Conservation (phyloP, 108 stramenopile genomes). For the Cyclotella cryptica region DNA sequence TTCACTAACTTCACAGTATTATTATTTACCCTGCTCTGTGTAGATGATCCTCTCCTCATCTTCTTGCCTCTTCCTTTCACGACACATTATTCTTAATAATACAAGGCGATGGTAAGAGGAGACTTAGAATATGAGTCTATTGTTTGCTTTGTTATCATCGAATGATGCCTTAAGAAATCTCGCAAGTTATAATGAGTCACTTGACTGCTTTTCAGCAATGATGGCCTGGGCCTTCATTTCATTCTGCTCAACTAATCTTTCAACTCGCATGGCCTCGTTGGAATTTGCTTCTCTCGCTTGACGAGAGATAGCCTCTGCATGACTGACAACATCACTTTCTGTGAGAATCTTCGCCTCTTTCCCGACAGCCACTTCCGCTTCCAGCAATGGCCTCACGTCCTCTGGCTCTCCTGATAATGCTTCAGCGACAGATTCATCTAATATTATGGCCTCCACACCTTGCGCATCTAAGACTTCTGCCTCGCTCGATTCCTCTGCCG, state of each 20-base stretch:
- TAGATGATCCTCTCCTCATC: too few relatives aligned
- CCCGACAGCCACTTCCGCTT: slow-evolving; percentile 19
- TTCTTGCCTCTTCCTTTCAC: too few relatives aligned
- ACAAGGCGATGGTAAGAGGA: too few relatives aligned
- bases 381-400: not conserved
- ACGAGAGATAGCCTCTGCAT: slow-evolving; percentile 46
- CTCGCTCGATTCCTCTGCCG: slow-evolving; percentile 14
- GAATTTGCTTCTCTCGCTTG: slow-evolving; percentile 34
- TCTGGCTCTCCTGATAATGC: slow-evolving; percentile 17
- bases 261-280: slow-evolving; percentile 64
- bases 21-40: too few relatives aligned
- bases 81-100: too few relatives aligned
- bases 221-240: slow-evolving; percentile 56
- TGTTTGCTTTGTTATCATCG: too few relatives aligned
- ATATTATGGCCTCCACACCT: slow-evolving; percentile 15
- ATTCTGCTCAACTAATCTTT: slow-evolving; percentile 72
- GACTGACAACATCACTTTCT: slow-evolving; percentile 34
- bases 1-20: too few relatives aligned
- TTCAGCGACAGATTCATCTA: slow-evolving; percentile 6
- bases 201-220: slow-evolving; percentile 28
- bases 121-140: too few relatives aligned
- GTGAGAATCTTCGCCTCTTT: slow-evolving; percentile 36
- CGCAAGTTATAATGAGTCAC: not conserved
- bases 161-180: too few relatives aligned
- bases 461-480: slow-evolving; percentile 8